Evolutionary conservation across 139 green algal species (phyloP).

Genomic region (Closterium sp.): DNA sequence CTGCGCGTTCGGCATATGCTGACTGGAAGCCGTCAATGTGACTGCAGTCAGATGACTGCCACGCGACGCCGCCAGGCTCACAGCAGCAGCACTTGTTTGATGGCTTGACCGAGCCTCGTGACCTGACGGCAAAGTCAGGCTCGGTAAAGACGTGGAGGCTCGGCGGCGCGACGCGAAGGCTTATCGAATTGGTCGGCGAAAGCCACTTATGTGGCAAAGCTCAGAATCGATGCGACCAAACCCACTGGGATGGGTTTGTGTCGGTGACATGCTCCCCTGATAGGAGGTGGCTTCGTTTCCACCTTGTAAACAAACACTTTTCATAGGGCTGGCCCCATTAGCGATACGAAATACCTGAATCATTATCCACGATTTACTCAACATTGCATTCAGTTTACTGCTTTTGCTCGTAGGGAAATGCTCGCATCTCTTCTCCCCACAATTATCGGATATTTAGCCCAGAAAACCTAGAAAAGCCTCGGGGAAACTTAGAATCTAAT

Average conservation of each 20-base stretch:
- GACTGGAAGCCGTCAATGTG: background rate
- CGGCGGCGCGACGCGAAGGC: too few species aligned
- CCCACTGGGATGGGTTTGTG: background rate
- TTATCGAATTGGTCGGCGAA: background rate
- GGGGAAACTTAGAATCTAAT: too few species aligned
- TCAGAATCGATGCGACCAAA: background rate
- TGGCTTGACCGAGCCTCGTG: background rate
- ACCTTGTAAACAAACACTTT: too few species aligned
- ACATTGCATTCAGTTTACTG: too few species aligned
- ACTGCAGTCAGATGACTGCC: background rate
- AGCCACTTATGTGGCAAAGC: background rate
- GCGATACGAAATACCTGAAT: too few species aligned
- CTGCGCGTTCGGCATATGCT: background rate
- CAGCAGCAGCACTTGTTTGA: background rate
- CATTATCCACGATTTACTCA: too few species aligned
- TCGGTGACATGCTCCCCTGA: background rate
- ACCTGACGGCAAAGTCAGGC: background rate
- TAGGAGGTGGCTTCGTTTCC: background rate
- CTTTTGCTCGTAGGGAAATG: too few species aligned
- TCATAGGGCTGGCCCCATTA: too few species aligned
- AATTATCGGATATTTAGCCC: too few species aligned
- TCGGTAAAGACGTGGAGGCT: background rate
- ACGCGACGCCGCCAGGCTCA: background rate
- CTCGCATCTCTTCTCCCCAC: too few species aligned
- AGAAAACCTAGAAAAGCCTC: too few species aligned